A percentile compares a stretch with the other conserved stretches of the same genome.
Evolutionary conservation across 2,329 filamentous ascomycete species (phyloP).

Genomic region (Stachybotrys echinatus): DNA sequence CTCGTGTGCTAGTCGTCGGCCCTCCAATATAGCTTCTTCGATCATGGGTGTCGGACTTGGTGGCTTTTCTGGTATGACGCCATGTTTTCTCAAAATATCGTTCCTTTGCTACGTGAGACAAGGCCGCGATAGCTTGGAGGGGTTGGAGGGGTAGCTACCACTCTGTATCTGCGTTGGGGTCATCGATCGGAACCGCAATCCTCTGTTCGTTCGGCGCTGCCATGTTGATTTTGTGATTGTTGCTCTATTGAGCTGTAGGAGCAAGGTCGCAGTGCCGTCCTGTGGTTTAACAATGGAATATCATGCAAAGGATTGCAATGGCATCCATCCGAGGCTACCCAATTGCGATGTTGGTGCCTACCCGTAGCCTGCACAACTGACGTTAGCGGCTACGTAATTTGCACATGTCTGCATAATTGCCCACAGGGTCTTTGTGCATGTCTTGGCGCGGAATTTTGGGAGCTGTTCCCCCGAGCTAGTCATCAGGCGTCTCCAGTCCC

Average conservation of each 20-base stretch:
- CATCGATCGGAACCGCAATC: constrained; percentile 79
- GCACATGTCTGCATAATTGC: constrained; percentile 5
- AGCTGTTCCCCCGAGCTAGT: too few species aligned
- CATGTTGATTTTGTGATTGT: constrained; percentile 35
- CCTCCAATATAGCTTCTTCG: constrained; percentile 86
- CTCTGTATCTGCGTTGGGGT: constrained; percentile 97
- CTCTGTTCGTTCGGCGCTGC: constrained; percentile 58
- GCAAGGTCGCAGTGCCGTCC: too few species aligned
- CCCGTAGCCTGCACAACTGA: neutral
- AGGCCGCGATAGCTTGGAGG: constrained; percentile 2
- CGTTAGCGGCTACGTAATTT: constrained; percentile 11
- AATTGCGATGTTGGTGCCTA: too few species aligned
- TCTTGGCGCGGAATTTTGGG: too few species aligned
- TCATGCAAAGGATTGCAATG: too few species aligned
- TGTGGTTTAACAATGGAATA: too few species aligned
- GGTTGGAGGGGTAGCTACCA: constrained; percentile 54
- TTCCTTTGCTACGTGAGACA: constrained; percentile 60
- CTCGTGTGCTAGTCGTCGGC: constrained; percentile 77
- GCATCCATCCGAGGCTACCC: too few species aligned
- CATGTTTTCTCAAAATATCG: constrained; percentile 94
- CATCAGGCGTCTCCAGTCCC: too few species aligned
- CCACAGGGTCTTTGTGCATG: neutral
- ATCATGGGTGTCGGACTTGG: constrained; percentile 94
- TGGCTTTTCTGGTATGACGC: constrained; percentile 95
- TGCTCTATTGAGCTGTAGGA: too few species aligned